Conservation (phyloP, 257 asterid genomes). For the Ocimum tenuiflorum region DNA sequence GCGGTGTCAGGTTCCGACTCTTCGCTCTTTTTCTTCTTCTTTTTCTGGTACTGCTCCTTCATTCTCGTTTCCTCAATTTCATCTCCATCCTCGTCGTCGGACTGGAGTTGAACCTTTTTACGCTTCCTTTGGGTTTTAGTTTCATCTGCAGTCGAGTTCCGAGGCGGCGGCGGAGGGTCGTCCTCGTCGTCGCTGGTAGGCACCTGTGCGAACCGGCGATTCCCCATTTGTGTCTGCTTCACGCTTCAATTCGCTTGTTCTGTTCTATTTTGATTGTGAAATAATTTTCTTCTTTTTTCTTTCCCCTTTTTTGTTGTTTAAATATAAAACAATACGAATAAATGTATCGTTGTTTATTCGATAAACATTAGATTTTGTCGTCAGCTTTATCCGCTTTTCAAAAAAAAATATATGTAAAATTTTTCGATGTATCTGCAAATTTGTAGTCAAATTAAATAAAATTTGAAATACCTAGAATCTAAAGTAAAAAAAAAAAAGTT, state of each 20-base stretch:
- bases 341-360: no score
- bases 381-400: no score
- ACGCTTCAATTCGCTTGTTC: background rate
- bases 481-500: no score
- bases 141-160: slow-evolving; percentile 22
- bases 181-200: slow-evolving; percentile 64
- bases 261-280: background rate
- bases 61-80: slow-evolving; percentile 31
- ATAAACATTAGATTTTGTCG: no score
- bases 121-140: slow-evolving; percentile 35
- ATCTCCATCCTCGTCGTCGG: slow-evolving; percentile 35
- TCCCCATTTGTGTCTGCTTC: slow-evolving; percentile 29
- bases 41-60: slow-evolving; percentile 21
- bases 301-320: no score
- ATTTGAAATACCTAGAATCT: no score
- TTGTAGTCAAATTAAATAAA: no score
- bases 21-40: slow-evolving; percentile 11
- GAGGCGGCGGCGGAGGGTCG: slow-evolving; percentile 25
- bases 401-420: no score
- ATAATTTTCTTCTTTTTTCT: no score
- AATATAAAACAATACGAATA: no score
- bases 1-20: slow-evolving; percentile 24
- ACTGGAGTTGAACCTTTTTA: slow-evolving; percentile 26
- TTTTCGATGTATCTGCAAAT: no score
- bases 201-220: slow-evolving; percentile 42